Evolutionary conservation across 2,329 filamentous ascomycete genomes (phyloP).

Genomic region (Beauveria varroae): DNA sequence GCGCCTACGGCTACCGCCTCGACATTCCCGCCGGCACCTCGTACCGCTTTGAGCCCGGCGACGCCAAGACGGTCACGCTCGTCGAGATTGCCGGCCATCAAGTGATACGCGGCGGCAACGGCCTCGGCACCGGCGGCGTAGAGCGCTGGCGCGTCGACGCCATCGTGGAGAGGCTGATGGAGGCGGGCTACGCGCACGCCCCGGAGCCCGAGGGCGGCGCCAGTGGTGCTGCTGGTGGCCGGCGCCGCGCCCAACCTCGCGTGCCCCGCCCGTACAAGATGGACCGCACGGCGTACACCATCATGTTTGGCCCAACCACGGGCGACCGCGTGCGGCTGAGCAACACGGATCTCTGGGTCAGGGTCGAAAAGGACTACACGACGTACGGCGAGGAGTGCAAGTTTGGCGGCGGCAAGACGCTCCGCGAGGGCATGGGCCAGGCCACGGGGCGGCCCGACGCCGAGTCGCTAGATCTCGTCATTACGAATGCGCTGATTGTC

Average conservation of each 20-base stretch:
- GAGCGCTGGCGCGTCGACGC: slow-evolving; percentile 55
- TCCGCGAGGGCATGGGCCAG: slow-evolving; percentile 94
- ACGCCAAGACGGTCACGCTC: slow-evolving; percentile 80
- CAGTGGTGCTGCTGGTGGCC: slow-evolving; percentile 73
- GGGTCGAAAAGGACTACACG: slow-evolving; percentile 80
- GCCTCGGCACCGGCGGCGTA: slow-evolving; percentile 64
- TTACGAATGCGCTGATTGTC: slow-evolving; percentile 83
- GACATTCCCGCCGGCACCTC: slow-evolving; percentile 90
- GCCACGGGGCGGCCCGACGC: slow-evolving; percentile 66
- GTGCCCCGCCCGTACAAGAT: slow-evolving; percentile 76
- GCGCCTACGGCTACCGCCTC: slow-evolving; percentile 76
- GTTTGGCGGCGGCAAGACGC: slow-evolving; percentile 89
- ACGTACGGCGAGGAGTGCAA: slow-evolving; percentile 88
- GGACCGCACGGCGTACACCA: slow-evolving; percentile 69
- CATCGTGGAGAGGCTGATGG: slow-evolving; percentile 59
- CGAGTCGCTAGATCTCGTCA: slow-evolving; percentile 73
- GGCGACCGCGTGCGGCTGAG: slow-evolving; percentile 80
- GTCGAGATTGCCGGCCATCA: slow-evolving; percentile 80
- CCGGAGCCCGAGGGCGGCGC: slow-evolving; percentile 60
- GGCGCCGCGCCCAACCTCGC: slow-evolving; percentile 77
- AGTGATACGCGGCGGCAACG: slow-evolving; percentile 79
- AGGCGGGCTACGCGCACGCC: slow-evolving; percentile 73
- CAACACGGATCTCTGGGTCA: slow-evolving; percentile 80
- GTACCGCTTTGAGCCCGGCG: slow-evolving; percentile 88
- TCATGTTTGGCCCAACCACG: slow-evolving; percentile 89